Evolutionary conservation across 257 asterid species (phyloP).

Genomic region (Primulina tabacum): DNA sequence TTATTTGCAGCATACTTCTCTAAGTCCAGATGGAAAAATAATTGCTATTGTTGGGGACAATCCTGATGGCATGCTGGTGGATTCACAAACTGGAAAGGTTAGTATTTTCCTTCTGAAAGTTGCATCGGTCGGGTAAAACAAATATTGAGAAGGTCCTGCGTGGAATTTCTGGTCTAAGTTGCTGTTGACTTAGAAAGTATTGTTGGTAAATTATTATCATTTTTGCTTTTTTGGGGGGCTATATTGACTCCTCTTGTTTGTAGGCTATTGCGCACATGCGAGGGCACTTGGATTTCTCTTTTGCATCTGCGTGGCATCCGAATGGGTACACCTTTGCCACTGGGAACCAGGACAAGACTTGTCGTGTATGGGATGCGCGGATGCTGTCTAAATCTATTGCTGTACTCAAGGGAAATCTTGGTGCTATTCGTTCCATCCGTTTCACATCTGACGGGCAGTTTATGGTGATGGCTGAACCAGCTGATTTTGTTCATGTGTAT

Average conservation of each 20-base stretch:
- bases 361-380: conserved; percentile 66
- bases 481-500: conserved; percentile 59
- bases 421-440: conserved; percentile 70
- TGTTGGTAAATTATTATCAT: neutral
- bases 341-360: conserved; percentile 73
- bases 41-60: conserved; percentile 65
- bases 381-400: conserved; percentile 54
- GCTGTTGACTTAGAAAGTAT: neutral
- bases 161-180: neutral
- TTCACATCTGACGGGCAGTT: conserved; percentile 68
- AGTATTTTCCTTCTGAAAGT: conserved; percentile 14
- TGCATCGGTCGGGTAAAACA: neutral
- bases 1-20: conserved; percentile 54
- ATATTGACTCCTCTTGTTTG: conserved; percentile 12
- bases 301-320: conserved; percentile 76
- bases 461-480: conserved; percentile 61
- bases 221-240: neutral
- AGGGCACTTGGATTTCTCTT: conserved; percentile 65
- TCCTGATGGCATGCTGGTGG: conserved; percentile 61
- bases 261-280: conserved; percentile 46
- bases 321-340: conserved; percentile 57
- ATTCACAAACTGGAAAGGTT: conserved; percentile 70
- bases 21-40: conserved; percentile 59
- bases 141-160: neutral
- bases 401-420: conserved; percentile 60